Evolutionary conservation across 768 basidiomycete species (phyloP), one percentile per base, ranked within the genome.

Genomic region (Kondoa subrosea): DNA sequence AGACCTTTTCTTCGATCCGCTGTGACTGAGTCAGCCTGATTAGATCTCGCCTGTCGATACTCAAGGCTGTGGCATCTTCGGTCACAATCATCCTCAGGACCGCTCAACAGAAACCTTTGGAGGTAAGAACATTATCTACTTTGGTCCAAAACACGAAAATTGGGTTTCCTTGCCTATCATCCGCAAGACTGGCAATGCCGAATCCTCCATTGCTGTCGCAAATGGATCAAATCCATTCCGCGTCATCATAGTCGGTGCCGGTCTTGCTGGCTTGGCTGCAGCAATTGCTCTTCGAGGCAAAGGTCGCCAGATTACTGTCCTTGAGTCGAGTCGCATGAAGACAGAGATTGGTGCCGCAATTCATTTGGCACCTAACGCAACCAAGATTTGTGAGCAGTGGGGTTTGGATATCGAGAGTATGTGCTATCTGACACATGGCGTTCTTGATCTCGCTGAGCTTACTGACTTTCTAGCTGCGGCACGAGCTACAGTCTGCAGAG

Each of bases 261-360:
- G 76, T 26, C 74, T 75, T 59, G 74, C 69, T 2, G 77, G 76
- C 2, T 67, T 78, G 2, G 73, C 73, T 1, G 75, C 74, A 59
- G 76, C 75, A 14, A 72, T 78, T 56, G 76, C 75, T 65, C 72
- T 71, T 31, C 72, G 72, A 21, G 58, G 73, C 25, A 72, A 69
- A 56, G 71, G 71, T 2, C 73, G 73, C 70, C 67, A 74, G 12
- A 73, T 74, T 30, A 69, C 50, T 30, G 59, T 77, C 25, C 63
- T 74, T n/a, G 73, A 75, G 34, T 29, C 16, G 26, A 15, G 16
- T 16, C n/a, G 60, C 16, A 21, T 62, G n/a, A 62, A 62, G 26
- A 62, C n/a, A 16, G 60, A 62, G 27, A 29, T 62, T 62, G 60
- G 60, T 27, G 60, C 60, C 16, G 60, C 60, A 16, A 62, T 62